phyloP scores from a whole-genome alignment of 768 basidiomycete species.

The Termitomyces sp. region DNA sequence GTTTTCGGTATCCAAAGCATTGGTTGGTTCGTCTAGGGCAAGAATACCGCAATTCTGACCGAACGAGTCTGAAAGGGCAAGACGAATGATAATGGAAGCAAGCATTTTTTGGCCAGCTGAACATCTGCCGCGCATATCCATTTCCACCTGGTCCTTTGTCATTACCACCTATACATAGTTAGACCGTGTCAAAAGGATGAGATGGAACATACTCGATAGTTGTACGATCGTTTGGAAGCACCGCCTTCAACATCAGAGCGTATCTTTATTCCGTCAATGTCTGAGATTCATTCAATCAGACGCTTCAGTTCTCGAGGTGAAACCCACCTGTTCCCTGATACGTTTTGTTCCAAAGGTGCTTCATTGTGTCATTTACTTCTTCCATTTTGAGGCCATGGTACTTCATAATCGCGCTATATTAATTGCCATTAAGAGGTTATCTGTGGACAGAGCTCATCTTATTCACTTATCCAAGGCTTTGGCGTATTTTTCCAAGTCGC shows the following conservation, averaged over 20 bases:
- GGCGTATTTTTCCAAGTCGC: constrained; percentile 94
- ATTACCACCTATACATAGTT: constrained; percentile 76
- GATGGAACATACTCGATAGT: constrained; percentile 71
- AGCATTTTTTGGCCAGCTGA: constrained; percentile 99
- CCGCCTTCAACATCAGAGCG: constrained; percentile 90
- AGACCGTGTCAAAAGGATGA: constrained; percentile 7
- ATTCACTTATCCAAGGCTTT: constrained; percentile 94
- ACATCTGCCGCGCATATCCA: constrained; percentile 99
- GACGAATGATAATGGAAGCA: constrained; percentile 95
- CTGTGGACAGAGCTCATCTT: background rate
- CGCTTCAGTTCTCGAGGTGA: background rate
- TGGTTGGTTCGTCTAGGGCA: constrained; percentile 96
- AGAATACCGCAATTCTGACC: constrained; percentile 97
- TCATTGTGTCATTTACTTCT: constrained; percentile 98
- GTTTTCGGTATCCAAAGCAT: constrained; percentile 93
- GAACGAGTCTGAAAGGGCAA: constrained; percentile 96
- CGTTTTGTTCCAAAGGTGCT: constrained; percentile 96
- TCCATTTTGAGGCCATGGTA: constrained; percentile 98
- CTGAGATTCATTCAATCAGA: constrained; percentile 34
- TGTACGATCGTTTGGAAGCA: constrained; percentile 89
- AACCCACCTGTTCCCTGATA: constrained; percentile 92
- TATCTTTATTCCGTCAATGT: constrained; percentile 97
- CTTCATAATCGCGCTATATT: constrained; percentile 90
- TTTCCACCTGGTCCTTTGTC: constrained; percentile 98
- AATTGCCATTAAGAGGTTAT: constrained; percentile 2